Percentiles rank a stretch among this genome's conserved stretches.
These are phyloP conservation scores for Metarhizium humberi DNA, from an alignment of 2,329 filamentous ascomycete species.

Conservation along the genomic window DNA sequence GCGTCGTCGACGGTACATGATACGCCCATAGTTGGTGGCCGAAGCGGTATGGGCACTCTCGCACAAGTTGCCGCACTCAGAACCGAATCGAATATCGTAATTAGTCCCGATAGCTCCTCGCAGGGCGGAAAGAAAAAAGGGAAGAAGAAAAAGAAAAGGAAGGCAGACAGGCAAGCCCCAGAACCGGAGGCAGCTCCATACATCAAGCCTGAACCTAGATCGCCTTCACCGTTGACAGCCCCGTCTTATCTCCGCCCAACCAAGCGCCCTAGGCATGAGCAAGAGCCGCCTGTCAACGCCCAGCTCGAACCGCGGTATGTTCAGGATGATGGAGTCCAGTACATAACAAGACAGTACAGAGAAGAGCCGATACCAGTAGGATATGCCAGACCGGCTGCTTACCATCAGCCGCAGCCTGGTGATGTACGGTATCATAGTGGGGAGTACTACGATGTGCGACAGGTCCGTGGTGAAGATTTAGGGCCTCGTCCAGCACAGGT, in stretches of 20 bases:
- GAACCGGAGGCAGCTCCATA: constrained; percentile 40
- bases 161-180: constrained; percentile 38
- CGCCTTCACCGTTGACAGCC: constrained; percentile 48
- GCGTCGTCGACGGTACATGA: constrained; percentile 3
- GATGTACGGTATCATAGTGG: constrained; percentile 20
- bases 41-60: constrained; percentile 19
- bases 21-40: background rate
- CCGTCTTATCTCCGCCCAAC: constrained; percentile 43
- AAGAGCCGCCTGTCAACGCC: constrained; percentile 25
- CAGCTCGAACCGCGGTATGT: constrained; percentile 31
- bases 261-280: constrained; percentile 45
- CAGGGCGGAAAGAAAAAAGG: constrained; percentile 41
- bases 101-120: constrained; percentile 53
- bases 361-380: constrained; percentile 16
- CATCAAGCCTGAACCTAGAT: constrained; percentile 58
- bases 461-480: constrained; percentile 18
- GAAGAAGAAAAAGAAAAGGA: constrained; percentile 42
- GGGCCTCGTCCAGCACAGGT: constrained; percentile 29
- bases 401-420: constrained; percentile 11
- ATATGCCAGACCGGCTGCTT: background rate
- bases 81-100: constrained; percentile 35
- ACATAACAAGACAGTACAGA: constrained; percentile 18
- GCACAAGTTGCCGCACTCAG: constrained; percentile 51
- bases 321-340: constrained; percentile 24
- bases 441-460: constrained; percentile 24